Base-by-base conservation (phyloP, 345 rosid genomes). In the Sisymbrium irio region DNA sequence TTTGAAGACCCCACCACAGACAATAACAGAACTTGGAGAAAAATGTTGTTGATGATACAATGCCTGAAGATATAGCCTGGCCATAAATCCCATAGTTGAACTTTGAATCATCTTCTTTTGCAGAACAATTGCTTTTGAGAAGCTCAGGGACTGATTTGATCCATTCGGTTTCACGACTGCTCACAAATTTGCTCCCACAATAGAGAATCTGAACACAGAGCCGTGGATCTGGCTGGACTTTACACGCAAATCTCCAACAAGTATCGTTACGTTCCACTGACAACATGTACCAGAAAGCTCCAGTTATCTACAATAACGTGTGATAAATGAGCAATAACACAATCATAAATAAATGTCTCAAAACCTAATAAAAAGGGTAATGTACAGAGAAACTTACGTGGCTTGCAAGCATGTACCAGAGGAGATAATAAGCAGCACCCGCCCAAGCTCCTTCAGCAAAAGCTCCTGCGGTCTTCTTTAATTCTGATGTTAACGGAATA, bases 1-100 rank as follows among this genome's bases (percentile, higher is more conserved):
- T 92, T 76, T 92, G 96, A 47, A 92, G 81, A 28, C 98, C 98
- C 96, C 96, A 92, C 98, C 98, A 90, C 8, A 90, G 86, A 67
- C 97, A 92, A 79, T 86, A 90, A 57, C 82, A 85, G 77, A 90
- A 90, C 74, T 87, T 90, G 15, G 88, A 65, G 81, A 82, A 53
- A 49, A 92, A 86, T 7, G 55, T 32, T 28, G 81, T 72, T 9
- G 94, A 84, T 1, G 82, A 41, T 55, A 84, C 81, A 75, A 87
- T 90, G 45, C 81, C 84, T 10, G 90, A 86, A 15, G 82, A 19
- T 67, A 92, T 78, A 40, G 95, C 98, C 56, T 86, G 94, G 5
- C 79, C 76, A 73, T 85, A 92, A 74, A 92, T 92, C 64, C 95
- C 98, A 18, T 67, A 90, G 61, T 92, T 83, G 75, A 88, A 90